A percentile compares a stretch with the other conserved stretches of the same genome.
These are phyloP conservation scores for Epichloe glyceriae DNA, from an alignment of 2,329 filamentous ascomycete species.

Conservation along the genomic window DNA sequence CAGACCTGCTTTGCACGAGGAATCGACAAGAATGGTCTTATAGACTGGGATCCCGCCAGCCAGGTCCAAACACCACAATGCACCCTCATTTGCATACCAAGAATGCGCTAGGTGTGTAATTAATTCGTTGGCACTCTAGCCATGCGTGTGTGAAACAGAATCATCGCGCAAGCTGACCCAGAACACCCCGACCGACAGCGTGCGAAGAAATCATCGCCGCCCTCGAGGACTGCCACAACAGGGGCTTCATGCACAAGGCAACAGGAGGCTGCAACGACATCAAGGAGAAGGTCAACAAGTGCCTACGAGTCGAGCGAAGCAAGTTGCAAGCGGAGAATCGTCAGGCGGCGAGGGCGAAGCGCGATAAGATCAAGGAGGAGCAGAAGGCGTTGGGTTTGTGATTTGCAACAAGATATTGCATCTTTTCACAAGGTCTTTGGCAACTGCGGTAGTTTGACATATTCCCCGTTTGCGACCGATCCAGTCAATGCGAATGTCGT, in stretches of 20 bases:
- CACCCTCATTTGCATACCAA: slow-evolving; percentile 96
- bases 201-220: slow-evolving; percentile 90
- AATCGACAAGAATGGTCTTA: neutral
- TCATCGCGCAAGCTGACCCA: neutral
- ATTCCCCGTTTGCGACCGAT: neutral
- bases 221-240: slow-evolving; percentile 89
- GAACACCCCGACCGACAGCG: slow-evolving; percentile 37
- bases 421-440: neutral
- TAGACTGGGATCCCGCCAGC: neutral
- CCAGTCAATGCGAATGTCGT: neutral
- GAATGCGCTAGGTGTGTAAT: slow-evolving; percentile 62
- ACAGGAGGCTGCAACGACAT: slow-evolving; percentile 80
- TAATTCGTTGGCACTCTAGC: neutral
- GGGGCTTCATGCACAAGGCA: slow-evolving; percentile 84
- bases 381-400: slow-evolving; percentile 41
- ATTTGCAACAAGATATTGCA: neutral
- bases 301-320: slow-evolving; percentile 66
- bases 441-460: neutral
- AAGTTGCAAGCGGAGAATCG: slow-evolving; percentile 66
- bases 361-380: slow-evolving; percentile 55
- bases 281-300: slow-evolving; percentile 75
- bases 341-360: slow-evolving; percentile 56
- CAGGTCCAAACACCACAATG: slow-evolving; percentile 41
- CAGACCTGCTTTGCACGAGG: neutral
- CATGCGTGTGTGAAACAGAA: neutral